phyloP scores from a whole-genome alignment of 2,329 filamentous ascomycete species.

The Graphium sp. region DNA sequence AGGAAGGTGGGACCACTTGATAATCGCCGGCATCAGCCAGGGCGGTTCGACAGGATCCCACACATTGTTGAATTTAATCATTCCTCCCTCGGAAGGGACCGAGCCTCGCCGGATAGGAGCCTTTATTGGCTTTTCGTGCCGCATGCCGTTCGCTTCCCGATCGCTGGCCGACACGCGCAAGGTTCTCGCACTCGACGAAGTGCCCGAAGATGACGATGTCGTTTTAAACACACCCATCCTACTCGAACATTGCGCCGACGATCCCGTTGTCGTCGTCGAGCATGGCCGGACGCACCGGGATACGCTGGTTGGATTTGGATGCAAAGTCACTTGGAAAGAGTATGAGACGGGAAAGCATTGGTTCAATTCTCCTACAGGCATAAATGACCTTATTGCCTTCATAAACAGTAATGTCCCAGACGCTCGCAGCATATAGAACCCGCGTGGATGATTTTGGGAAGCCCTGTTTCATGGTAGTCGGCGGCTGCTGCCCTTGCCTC shows the following conservation, averaged over 20 bases:
- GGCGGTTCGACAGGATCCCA: slow-evolving; percentile 22
- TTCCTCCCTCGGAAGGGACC: slow-evolving; percentile 8
- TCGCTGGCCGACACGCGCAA: slow-evolving; percentile 14
- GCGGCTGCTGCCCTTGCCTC: too few relatives aligned
- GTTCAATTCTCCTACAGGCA: slow-evolving; percentile 22
- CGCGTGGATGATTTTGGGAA: too few relatives aligned
- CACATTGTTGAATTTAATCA: slow-evolving; percentile 16
- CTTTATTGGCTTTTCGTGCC: slow-evolving; percentile 19
- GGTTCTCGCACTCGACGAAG: slow-evolving; percentile 12
- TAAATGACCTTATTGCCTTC: slow-evolving; percentile 22
- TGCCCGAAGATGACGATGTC: slow-evolving; percentile 11
- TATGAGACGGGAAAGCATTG: slow-evolving; percentile 25
- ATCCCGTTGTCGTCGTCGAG: slow-evolving; percentile 19
- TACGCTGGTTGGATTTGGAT: slow-evolving; percentile 17
- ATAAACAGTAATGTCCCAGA: slow-evolving; percentile 7
- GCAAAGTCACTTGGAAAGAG: slow-evolving; percentile 20
- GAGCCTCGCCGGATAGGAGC: slow-evolving; percentile 14
- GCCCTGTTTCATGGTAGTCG: too few relatives aligned
- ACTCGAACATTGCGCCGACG: slow-evolving; percentile 25
- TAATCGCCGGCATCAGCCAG: slow-evolving; percentile 28
- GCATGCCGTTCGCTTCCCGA: slow-evolving; percentile 17
- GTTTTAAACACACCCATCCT: slow-evolving; percentile 24
- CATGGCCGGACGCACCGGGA: slow-evolving; percentile 18
- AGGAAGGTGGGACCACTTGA: slow-evolving; percentile 18
- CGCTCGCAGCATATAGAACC: too few relatives aligned